Conservation (phyloP, 73 alveolate genomes). For the Symbiodinium pilosum region DNA sequence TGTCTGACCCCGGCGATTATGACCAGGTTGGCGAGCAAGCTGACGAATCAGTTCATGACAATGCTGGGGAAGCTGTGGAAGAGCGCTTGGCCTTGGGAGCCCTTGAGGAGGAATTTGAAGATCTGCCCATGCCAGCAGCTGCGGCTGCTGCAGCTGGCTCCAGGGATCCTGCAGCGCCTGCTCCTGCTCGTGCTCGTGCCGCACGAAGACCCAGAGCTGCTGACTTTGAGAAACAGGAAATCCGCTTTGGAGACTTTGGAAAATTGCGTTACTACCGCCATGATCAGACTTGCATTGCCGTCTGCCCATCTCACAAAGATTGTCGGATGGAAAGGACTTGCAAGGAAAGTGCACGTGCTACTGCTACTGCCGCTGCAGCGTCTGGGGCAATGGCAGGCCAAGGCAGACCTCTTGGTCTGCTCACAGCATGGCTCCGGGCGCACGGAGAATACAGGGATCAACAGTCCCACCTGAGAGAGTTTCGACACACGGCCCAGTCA, state of each 20-base stretch:
- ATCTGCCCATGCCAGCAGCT: neutral
- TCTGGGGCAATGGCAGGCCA: neutral
- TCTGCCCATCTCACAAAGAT: neutral
- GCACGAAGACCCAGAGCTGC: neutral
- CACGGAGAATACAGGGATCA: neutral
- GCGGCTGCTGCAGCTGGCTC: no score
- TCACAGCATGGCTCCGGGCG: neutral
- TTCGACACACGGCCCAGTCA: neutral
- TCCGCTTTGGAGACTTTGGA: neutral
- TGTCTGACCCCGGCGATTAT: no score
- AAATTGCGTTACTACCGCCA: neutral
- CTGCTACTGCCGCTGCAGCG: no score
- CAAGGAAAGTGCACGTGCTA: neutral
- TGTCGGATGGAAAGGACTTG: neutral
- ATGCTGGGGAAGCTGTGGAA: no score
- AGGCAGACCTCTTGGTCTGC: neutral
- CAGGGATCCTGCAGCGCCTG: no score
- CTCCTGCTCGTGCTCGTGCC: neutral
- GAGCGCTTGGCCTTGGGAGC: no score
- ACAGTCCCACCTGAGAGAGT: neutral
- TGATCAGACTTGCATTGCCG: neutral
- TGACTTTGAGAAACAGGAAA: neutral
- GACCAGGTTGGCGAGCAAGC: no score
- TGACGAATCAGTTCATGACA: no score
- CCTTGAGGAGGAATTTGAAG: no score